phyloP scores from a whole-genome alignment of 2,329 filamentous ascomycete species.

The Aulographum hederae region DNA sequence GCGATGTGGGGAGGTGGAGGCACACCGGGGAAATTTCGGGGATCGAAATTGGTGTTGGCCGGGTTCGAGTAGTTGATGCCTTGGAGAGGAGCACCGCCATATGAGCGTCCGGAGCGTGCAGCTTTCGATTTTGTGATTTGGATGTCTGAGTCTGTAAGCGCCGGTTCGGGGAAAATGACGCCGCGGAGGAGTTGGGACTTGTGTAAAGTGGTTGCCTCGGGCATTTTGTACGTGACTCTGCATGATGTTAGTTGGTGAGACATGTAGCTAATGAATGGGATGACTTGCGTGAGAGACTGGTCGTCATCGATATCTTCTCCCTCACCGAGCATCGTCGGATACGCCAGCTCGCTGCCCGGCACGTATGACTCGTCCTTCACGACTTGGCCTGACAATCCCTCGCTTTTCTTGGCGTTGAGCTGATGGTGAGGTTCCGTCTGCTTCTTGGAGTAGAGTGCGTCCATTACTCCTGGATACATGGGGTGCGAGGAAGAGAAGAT shows the following conservation, averaged over 20 bases:
- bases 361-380: conserved; percentile 71
- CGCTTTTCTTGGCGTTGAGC: conserved; percentile 56
- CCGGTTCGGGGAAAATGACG: conserved; percentile 51
- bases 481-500: conserved; percentile 70
- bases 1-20: conserved; percentile 5
- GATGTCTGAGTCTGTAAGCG: conserved; percentile 58
- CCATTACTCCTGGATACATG: conserved; percentile 69
- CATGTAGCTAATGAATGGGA: conserved; percentile 1
- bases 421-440: conserved; percentile 45
- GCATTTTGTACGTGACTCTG: conserved; percentile 76
- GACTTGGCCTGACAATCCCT: conserved; percentile 62
- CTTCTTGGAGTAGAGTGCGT: conserved; percentile 84
- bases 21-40: background rate
- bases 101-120: conserved; percentile 45
- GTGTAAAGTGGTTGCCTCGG: conserved; percentile 51
- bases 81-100: conserved; percentile 47
- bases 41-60: background rate
- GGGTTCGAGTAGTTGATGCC: conserved; percentile 10
- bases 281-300: conserved; percentile 59
- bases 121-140: conserved; percentile 51
- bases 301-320: conserved; percentile 72
- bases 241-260: conserved; percentile 12
- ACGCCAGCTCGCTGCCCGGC: conserved; percentile 64
- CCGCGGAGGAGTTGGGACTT: conserved; percentile 91
- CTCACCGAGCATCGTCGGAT: conserved; percentile 52